Percentiles rank a stretch among this genome's conserved stretches.
Conservation (phyloP, 2,329 filamentous ascomycete species). For the Fusarium hainanense region DNA sequence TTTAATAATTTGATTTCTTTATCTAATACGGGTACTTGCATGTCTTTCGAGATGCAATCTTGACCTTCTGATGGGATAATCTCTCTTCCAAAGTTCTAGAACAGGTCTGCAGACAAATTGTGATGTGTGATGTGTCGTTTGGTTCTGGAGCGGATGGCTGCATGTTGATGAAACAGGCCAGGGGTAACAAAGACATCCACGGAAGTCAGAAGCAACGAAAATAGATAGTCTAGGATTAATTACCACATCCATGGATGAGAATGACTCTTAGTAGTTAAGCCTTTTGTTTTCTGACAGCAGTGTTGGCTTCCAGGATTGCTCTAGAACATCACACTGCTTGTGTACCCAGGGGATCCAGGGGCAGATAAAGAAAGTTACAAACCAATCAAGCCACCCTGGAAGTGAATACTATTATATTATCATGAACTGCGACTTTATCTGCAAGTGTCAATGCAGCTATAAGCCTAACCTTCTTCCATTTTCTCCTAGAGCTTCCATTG, state of each 20-base stretch:
- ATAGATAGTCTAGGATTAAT: neutral
- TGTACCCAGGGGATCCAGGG: neutral
- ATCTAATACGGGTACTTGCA: neutral
- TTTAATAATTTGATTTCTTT: neutral
- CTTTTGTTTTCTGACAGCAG: neutral
- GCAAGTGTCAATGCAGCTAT: neutral
- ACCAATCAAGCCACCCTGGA: neutral
- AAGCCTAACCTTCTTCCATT: neutral
- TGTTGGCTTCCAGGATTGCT: neutral
- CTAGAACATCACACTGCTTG: neutral
- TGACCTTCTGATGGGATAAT: too few species aligned
- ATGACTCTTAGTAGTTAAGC: neutral
- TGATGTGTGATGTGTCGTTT: neutral
- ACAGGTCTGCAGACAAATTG: neutral
- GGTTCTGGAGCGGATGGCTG: neutral
- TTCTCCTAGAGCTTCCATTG: neutral
- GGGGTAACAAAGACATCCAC: neutral
- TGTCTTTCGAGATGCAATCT: neutral
- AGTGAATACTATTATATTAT: neutral
- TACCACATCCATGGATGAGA: neutral
- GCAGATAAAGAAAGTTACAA: neutral
- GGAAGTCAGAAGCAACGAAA: neutral
- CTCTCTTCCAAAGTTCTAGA: neutral
- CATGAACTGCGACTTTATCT: neutral
- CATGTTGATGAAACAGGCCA: neutral